Percentiles rank a stretch among this genome's conserved stretches.
These are phyloP conservation scores for Spathaspora sp. DNA, from an alignment of 805 yeast species.

Conservation along the genomic window DNA sequence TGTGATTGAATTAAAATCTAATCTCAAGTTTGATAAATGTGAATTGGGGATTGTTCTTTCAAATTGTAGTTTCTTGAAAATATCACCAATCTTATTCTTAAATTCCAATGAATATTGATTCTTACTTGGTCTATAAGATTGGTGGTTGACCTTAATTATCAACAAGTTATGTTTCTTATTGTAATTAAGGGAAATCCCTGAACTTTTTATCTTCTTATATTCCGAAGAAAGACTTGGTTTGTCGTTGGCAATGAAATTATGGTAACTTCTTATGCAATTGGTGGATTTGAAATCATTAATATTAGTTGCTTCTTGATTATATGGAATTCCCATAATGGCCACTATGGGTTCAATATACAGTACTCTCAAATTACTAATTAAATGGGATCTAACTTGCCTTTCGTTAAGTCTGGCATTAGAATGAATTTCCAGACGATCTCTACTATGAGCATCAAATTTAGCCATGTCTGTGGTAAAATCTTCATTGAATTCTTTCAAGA, in stretches of 20 bases:
- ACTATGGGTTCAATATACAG: constrained; percentile 38
- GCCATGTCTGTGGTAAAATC: constrained; percentile 9
- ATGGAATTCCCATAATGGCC: constrained; percentile 26
- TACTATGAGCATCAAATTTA: constrained; percentile 2
- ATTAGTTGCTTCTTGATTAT: constrained; percentile 26
- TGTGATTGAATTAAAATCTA: constrained; percentile 15
- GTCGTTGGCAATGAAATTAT: constrained; percentile 5
- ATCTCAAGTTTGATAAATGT: constrained; percentile 3
- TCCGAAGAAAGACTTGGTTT: constrained; percentile 10
- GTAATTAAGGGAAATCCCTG: constrained; percentile 17
- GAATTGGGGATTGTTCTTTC: constrained; percentile 11
- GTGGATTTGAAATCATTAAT: constrained; percentile 19
- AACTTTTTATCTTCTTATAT: constrained; percentile 12
- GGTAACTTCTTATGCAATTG: constrained; percentile 10
- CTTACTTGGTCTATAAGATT: constrained; percentile 9
- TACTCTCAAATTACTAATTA: constrained; percentile 30
- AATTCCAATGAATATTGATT: constrained; percentile 8
- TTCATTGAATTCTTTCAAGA: constrained; percentile 9
- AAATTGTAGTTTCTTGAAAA: constrained; percentile 10
- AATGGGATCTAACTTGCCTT: constrained; percentile 30
- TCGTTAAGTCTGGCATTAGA: constrained; percentile 16
- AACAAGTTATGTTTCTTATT: constrained; percentile 19
- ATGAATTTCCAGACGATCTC: not conserved
- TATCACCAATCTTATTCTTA: constrained; percentile 8
- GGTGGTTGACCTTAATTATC: constrained; percentile 21